Evolutionary conservation across 2,329 filamentous ascomycete genomes (phyloP).

Genomic region (Biscogniauxia mediterranea): DNA sequence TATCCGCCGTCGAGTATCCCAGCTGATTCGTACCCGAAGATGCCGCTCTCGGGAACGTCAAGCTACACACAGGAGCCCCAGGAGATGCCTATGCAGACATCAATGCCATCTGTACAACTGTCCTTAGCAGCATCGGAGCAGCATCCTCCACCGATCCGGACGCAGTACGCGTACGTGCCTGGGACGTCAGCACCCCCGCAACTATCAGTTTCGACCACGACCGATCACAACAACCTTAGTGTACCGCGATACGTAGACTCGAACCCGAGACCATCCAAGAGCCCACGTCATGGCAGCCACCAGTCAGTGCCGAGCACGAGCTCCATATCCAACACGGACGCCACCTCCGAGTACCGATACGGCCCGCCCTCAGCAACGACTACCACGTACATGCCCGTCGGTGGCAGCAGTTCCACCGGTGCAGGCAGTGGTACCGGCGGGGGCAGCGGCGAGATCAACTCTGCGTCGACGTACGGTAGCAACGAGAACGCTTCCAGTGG

Average conservation of each 20-base stretch:
- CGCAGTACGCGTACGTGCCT: slow-evolving; percentile 55
- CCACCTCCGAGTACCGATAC: slow-evolving; percentile 56
- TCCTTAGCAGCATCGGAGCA: slow-evolving; percentile 50
- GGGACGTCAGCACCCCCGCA: slow-evolving; percentile 50
- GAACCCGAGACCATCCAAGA: slow-evolving; percentile 55
- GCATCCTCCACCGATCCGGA: slow-evolving; percentile 43
- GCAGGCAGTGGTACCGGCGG: slow-evolving; percentile 29
- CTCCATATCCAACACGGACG: slow-evolving; percentile 49
- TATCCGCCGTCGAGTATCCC: slow-evolving; percentile 53
- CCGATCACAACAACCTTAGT: slow-evolving; percentile 48
- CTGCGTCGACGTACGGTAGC: slow-evolving; percentile 32
- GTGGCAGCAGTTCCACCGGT: slow-evolving; percentile 19
- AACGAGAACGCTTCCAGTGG: slow-evolving; percentile 16
- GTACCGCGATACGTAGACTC: slow-evolving; percentile 58
- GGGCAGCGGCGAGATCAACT: slow-evolving; percentile 29
- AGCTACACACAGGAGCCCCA: slow-evolving; percentile 51
- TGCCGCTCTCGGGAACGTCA: slow-evolving; percentile 48
- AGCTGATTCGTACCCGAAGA: slow-evolving; percentile 51
- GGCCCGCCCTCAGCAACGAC: slow-evolving; percentile 37
- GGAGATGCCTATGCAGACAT: slow-evolving; percentile 52
- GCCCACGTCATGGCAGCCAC: slow-evolving; percentile 53
- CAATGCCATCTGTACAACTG: slow-evolving; percentile 54
- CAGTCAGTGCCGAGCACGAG: slow-evolving; percentile 51
- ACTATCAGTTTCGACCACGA: slow-evolving; percentile 43
- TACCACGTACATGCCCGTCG: slow-evolving; percentile 9